Conservation (phyloP, 164 flowering plant genomes). For the Sedum album region DNA sequence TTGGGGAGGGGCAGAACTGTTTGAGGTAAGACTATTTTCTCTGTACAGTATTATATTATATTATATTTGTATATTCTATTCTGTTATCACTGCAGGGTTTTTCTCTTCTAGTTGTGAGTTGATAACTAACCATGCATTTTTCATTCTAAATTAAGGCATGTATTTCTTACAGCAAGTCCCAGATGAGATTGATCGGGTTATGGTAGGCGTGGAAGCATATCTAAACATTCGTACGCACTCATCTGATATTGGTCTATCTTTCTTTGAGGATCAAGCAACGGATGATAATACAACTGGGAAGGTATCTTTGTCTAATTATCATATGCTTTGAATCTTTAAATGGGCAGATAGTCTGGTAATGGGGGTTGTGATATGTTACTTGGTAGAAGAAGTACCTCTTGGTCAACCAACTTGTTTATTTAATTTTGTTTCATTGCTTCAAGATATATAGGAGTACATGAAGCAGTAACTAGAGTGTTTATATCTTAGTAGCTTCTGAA, state of each 20-base stretch:
- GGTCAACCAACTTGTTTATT: too few relatives aligned
- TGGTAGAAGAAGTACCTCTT: not conserved
- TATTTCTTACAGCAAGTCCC: constrained; percentile 78
- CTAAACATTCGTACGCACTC: constrained; percentile 67
- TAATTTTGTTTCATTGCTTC: not conserved
- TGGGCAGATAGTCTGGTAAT: not conserved
- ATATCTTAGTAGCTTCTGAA: not conserved
- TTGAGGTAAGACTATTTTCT: constrained; percentile 4
- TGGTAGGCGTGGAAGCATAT: constrained; percentile 89
- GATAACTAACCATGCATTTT: too few relatives aligned
- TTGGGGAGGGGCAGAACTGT: constrained; percentile 91
- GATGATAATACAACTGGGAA: constrained; percentile 35
- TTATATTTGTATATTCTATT: not conserved
- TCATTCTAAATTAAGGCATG: not conserved
- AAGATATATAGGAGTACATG: not conserved
- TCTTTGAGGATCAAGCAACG: constrained; percentile 47
- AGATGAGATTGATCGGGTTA: constrained; percentile 91
- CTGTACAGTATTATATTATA: not conserved
- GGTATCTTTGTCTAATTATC: constrained; percentile 26
- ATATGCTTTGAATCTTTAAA: not conserved
- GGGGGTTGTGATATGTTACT: not conserved
- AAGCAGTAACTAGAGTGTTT: not conserved
- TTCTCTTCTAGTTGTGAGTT: too few relatives aligned
- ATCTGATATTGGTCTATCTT: constrained; percentile 52
- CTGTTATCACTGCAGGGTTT: too few relatives aligned